Conservation (phyloP, 164 flowering plant species). For the Vitis riparia region DNA sequence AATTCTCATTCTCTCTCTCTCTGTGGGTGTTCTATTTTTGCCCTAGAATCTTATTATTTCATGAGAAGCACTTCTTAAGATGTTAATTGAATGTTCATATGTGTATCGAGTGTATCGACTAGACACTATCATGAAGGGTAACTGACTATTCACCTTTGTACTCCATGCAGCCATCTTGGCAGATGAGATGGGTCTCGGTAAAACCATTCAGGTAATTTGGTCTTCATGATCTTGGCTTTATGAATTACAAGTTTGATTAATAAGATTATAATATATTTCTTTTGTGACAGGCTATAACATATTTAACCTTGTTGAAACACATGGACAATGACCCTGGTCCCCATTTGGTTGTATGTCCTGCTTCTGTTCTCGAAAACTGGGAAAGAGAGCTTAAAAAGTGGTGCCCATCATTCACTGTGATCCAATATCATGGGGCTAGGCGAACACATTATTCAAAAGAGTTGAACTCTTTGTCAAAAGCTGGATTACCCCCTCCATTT, state of each 20-base stretch:
- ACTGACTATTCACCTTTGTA: not conserved
- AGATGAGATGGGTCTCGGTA: constrained; percentile 99
- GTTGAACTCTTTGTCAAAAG: constrained; percentile 58
- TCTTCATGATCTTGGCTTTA: constrained; percentile 8
- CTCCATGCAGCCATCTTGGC: constrained; percentile 86
- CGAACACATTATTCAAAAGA: constrained; percentile 73
- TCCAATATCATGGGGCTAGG: constrained; percentile 83
- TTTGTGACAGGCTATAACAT: constrained; percentile 83
- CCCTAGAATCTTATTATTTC: not conserved
- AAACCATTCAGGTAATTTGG: constrained; percentile 81
- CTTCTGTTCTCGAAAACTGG: constrained; percentile 97
- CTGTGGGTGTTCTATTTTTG: not conserved
- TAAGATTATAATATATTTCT: constrained; percentile 11
- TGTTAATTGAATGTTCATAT: not conserved
- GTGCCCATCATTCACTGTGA: constrained; percentile 89
- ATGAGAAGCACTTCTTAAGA: not conserved
- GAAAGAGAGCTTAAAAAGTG: constrained; percentile 91
- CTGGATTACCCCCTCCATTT: constrained; percentile 84
- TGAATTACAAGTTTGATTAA: not conserved
- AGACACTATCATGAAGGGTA: not conserved
- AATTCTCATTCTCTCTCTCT: no score
- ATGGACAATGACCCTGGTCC: constrained; percentile 88
- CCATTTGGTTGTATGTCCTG: constrained; percentile 95
- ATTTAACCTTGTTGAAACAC: constrained; percentile 74
- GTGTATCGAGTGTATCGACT: not conserved